phyloP scores from a whole-genome alignment of 1,284 basidiomycete genomes.

The Athelia psychrophila region DNA sequence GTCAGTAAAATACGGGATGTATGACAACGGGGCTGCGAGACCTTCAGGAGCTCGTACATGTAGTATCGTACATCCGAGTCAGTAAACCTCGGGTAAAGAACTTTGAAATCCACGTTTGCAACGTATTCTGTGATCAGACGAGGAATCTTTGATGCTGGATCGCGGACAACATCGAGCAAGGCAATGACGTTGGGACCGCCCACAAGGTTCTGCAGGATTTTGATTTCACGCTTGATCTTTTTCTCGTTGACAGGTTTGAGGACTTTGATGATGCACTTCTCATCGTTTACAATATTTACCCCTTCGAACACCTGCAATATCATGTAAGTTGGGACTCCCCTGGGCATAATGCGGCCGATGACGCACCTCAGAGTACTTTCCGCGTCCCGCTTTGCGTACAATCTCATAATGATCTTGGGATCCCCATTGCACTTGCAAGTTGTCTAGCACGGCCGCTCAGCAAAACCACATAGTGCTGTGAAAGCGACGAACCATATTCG shows the following conservation, averaged over 20 bases:
- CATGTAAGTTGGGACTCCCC: slow-evolving; percentile 11
- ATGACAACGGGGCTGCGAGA: slow-evolving; percentile 20
- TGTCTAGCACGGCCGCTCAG: slow-evolving; percentile 50
- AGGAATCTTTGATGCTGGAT: slow-evolving; percentile 92
- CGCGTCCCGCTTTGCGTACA: slow-evolving; percentile 89
- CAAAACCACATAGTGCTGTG: slow-evolving; percentile 9
- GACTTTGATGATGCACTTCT: slow-evolving; percentile 98
- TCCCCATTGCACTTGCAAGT: slow-evolving; percentile 94
- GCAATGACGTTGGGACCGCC: slow-evolving; percentile 92
- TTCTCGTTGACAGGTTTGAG: slow-evolving; percentile 99
- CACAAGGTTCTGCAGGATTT: slow-evolving; percentile 95
- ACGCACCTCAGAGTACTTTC: slow-evolving; percentile 92
- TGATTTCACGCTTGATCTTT: slow-evolving; percentile 99
- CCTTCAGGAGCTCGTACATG: slow-evolving; percentile 96
- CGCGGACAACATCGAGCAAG: slow-evolving; percentile 81
- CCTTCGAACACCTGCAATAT: slow-evolving; percentile 88
- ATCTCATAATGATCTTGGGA: slow-evolving; percentile 98
- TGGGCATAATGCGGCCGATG: slow-evolving; percentile 1
- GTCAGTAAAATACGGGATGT: slow-evolving; percentile 10
- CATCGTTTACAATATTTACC: slow-evolving; percentile 88
- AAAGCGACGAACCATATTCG: slow-evolving; percentile 63
- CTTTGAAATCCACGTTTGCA: slow-evolving; percentile 98
- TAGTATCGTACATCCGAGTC: slow-evolving; percentile 97
- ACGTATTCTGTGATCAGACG: slow-evolving; percentile 98
- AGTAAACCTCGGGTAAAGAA: slow-evolving; percentile 92